A percentile compares a stretch with the other conserved stretches of the same genome.
Conservation (phyloP, 192 early-diverging fungal species). For the Umbelopsis sp. region DNA sequence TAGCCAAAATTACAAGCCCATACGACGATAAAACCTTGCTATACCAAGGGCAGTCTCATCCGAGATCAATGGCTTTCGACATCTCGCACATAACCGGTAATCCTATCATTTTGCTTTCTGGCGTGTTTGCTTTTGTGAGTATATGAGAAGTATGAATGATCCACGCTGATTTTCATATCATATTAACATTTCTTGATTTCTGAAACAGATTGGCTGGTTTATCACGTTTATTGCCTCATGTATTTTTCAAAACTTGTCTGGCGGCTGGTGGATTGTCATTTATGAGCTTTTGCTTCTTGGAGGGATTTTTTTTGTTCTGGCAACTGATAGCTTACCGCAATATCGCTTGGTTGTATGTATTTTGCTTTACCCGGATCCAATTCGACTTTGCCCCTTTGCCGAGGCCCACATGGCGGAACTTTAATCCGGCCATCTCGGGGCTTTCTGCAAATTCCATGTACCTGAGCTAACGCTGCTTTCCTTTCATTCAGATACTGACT, state of each 20-base stretch:
- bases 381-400: conserved; percentile 2
- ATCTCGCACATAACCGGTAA: conserved; percentile 12
- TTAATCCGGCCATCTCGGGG: not conserved
- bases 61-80: conserved; percentile 19
- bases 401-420: conserved; percentile 3
- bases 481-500: conserved; percentile 21
- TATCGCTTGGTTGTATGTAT: conserved; percentile 19
- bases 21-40: conserved; percentile 18
- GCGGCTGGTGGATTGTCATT: conserved; percentile 37
- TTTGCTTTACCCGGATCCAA: not conserved
- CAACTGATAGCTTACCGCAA: not conserved
- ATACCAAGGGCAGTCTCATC: conserved; percentile 3
- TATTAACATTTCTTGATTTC: not conserved
- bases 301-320: conserved; percentile 13
- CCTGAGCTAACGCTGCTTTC: not conserved
- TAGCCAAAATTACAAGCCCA: conserved; percentile 6
- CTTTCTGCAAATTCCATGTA: conserved; percentile 13
- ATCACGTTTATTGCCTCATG: conserved; percentile 36
- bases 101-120: conserved; percentile 14
- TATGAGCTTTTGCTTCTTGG: conserved; percentile 29
- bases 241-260: conserved; percentile 14
- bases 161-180: not conserved
- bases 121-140: conserved; percentile 8
- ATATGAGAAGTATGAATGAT: not conserved
- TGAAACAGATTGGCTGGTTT: conserved; percentile 33